These are phyloP conservation scores for Cystobasidium pallidum DNA, from an alignment of 1,284 basidiomycete genomes.

Conservation along the genomic window DNA sequence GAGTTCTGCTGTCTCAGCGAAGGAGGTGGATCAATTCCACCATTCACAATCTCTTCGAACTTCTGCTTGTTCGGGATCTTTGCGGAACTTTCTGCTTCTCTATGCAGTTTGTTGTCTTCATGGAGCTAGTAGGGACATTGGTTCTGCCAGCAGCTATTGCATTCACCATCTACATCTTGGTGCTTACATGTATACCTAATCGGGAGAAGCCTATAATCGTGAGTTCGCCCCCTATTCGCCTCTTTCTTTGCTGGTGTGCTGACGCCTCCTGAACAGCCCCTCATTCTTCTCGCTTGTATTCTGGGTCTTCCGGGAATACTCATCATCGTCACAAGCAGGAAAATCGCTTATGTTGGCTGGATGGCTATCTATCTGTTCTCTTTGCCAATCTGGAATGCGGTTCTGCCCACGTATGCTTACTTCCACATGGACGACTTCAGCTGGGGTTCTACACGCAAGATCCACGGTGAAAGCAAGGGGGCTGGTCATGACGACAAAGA, in stretches of 20 bases:
- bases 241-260: slow-evolving; percentile 48
- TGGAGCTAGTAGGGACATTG: slow-evolving; percentile 60
- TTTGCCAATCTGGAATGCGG: slow-evolving; percentile 60
- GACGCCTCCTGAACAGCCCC: slow-evolving; percentile 42
- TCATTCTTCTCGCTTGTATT: slow-evolving; percentile 57
- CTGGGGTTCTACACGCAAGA: slow-evolving; percentile 58
- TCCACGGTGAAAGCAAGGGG: slow-evolving; percentile 51
- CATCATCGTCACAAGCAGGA: slow-evolving; percentile 59
- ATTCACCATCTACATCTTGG: slow-evolving; percentile 57
- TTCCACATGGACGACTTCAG: slow-evolving; percentile 59
- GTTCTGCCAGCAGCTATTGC: slow-evolving; percentile 60
- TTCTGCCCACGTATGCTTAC: slow-evolving; percentile 54
- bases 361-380: slow-evolving; percentile 59
- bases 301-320: slow-evolving; percentile 59
- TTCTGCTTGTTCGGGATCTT: slow-evolving; percentile 59
- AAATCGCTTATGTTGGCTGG: slow-evolving; percentile 59
- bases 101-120: slow-evolving; percentile 59
- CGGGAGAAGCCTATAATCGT: slow-evolving; percentile 50
- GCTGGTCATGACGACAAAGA: slow-evolving; percentile 62
- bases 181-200: slow-evolving; percentile 42
- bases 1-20: slow-evolving; percentile 59
- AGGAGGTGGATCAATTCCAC: slow-evolving; percentile 61
- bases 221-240: background rate
- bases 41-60: slow-evolving; percentile 60
- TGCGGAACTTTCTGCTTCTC: slow-evolving; percentile 61